Evolutionary conservation across 805 yeast genomes (phyloP).

Genomic region (Kodamaea leandrae): DNA sequence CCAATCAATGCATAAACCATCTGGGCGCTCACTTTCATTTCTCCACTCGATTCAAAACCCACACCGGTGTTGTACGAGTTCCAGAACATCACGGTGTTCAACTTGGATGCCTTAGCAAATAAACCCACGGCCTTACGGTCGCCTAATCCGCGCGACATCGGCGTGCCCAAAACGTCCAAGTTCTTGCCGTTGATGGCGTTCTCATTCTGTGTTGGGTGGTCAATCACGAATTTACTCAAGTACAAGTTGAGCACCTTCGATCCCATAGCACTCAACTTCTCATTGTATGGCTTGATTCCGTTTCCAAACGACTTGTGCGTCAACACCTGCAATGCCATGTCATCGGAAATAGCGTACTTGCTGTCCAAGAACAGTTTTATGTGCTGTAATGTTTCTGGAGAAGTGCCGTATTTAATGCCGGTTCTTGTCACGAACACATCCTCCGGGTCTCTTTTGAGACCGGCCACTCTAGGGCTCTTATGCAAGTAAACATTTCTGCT

Average conservation of each 20-base stretch:
- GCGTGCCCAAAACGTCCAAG: conserved; percentile 60
- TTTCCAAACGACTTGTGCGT: conserved; percentile 96
- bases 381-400: conserved; percentile 46
- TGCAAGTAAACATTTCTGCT: conserved; percentile 40
- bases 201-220: conserved; percentile 21
- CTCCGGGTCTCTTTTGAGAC: conserved; percentile 69
- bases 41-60: conserved; percentile 51
- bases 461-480: conserved; percentile 59
- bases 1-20: conserved; percentile 64
- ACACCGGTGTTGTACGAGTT: conserved; percentile 51
- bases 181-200: conserved; percentile 47
- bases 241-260: conserved; percentile 54
- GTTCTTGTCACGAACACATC: conserved; percentile 37
- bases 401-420: conserved; percentile 51
- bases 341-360: conserved; percentile 56
- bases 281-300: conserved; percentile 87
- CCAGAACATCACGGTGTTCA: conserved; percentile 64
- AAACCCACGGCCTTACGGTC: conserved; percentile 51
- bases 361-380: conserved; percentile 48
- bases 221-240: conserved; percentile 44
- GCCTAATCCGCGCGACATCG: conserved; percentile 48
- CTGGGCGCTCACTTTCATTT: conserved; percentile 51
- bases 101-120: conserved; percentile 47
- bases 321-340: conserved; percentile 68
- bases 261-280: conserved; percentile 74